phyloP scores from a whole-genome alignment of 306 rosid species.

The Rosa lucieae region DNA sequence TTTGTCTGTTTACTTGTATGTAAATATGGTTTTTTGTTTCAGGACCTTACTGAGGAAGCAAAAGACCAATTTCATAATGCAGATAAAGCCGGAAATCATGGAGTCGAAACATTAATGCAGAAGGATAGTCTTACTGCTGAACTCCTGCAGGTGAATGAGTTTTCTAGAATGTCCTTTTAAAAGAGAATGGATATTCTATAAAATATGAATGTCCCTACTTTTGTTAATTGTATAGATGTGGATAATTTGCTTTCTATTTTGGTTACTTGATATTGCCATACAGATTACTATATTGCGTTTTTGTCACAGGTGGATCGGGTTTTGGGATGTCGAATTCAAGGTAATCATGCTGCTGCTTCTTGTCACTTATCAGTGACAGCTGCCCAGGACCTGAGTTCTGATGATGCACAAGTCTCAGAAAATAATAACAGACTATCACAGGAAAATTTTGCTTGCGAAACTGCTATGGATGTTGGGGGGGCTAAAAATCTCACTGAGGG shows the following conservation, averaged over 20 bases:
- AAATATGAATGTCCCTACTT: conserved; percentile 3
- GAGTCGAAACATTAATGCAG: conserved; percentile 34
- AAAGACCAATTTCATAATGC: conserved; percentile 38
- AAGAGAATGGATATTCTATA: neutral
- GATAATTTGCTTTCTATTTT: conserved; percentile 22
- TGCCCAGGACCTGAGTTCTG: conserved; percentile 47
- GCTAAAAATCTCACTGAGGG: conserved; percentile 45
- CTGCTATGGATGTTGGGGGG: conserved; percentile 50
- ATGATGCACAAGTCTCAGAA: conserved; percentile 47
- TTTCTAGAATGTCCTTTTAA: neutral
- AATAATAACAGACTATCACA: conserved; percentile 45
- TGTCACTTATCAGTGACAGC: conserved; percentile 46
- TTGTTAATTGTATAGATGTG: conserved; percentile 15
- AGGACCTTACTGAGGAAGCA: conserved; percentile 55
- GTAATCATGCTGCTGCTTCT: conserved; percentile 40
- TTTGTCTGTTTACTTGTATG: neutral
- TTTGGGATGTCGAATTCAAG: conserved; percentile 85
- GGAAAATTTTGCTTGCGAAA: conserved; percentile 55
- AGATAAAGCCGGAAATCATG: conserved; percentile 46
- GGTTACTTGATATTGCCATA: conserved; percentile 13
- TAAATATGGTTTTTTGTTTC: conserved; percentile 34
- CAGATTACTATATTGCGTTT: conserved; percentile 26
- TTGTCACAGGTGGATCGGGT: conserved; percentile 86
- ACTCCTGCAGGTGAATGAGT: conserved; percentile 69
- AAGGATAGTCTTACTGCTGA: conserved; percentile 44